Evolutionary conservation across 2,329 filamentous ascomycete species (phyloP).

Genomic region (Nemania serpens): DNA sequence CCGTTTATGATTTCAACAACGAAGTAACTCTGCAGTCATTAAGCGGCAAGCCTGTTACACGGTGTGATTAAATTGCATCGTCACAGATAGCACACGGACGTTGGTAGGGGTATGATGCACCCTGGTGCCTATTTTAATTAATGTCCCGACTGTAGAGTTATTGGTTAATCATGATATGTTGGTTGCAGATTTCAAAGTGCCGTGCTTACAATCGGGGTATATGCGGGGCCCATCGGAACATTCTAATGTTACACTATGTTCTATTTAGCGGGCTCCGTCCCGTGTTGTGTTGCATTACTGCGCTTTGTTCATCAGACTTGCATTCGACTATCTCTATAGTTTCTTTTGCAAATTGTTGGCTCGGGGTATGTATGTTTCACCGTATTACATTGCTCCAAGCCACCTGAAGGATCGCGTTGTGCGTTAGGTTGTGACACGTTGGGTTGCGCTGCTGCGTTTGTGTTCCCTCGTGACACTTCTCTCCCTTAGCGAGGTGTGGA

Average conservation of each 20-base stretch:
- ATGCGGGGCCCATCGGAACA: neutral
- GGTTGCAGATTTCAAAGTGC: neutral
- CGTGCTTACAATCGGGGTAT: neutral
- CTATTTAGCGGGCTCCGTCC: neutral
- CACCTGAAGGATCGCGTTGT: neutral
- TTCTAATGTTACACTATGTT: neutral
- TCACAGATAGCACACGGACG: neutral
- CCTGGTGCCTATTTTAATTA: neutral
- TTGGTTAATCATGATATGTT: neutral
- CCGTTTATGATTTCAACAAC: neutral
- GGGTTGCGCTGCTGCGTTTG: neutral
- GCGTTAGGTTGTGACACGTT: neutral
- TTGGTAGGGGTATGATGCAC: neutral
- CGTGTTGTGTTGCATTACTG: neutral
- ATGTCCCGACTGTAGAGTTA: neutral
- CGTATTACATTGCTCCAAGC: neutral
- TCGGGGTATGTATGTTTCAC: neutral
- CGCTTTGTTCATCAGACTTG: neutral
- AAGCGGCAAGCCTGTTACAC: neutral
- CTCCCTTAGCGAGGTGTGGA: neutral
- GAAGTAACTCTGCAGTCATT: neutral
- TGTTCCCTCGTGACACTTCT: neutral
- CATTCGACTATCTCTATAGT: neutral
- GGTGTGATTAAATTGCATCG: neutral
- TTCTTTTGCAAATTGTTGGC: neutral